phyloP scores from a whole-genome alignment of 768 basidiomycete genomes.

The Punctularia strigosozonata region DNA sequence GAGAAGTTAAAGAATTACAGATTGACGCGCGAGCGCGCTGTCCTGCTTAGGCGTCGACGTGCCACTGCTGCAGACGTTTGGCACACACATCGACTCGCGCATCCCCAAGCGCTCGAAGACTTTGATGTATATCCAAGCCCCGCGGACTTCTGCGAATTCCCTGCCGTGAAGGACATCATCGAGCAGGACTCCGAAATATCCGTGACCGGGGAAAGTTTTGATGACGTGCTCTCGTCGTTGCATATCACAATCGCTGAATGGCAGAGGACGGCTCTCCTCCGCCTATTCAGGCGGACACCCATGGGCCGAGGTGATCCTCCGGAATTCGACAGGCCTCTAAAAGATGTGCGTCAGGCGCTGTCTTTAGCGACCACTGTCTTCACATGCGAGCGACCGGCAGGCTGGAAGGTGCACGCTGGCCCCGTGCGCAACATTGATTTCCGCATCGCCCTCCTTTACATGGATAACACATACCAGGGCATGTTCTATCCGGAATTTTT shows the following conservation, averaged over 20 bases:
- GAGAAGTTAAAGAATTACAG: slow-evolving; percentile 7
- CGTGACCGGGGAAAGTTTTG: background rate
- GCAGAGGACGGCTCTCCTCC: background rate
- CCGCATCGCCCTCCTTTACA: no score
- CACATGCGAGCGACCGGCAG: background rate
- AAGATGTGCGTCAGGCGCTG: background rate
- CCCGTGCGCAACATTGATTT: background rate
- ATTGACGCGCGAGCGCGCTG: slow-evolving; percentile 4
- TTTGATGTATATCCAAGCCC: no score
- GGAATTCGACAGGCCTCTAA: background rate
- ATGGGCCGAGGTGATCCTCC: background rate
- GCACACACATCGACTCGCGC: no score
- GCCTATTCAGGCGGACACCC: no score
- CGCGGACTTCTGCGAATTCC: background rate
- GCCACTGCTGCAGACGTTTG: no score
- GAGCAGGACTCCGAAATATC: background rate
- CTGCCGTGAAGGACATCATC: background rate
- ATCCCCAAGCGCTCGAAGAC: no score
- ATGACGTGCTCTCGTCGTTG: background rate
- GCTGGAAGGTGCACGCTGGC: background rate
- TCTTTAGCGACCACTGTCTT: background rate
- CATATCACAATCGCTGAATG: background rate
- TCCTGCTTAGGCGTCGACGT: no score
- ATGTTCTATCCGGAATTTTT: background rate
- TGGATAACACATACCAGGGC: background rate